These are phyloP conservation scores for Suillus discolor DNA, from an alignment of 768 basidiomycete species.

Conservation along the genomic window DNA sequence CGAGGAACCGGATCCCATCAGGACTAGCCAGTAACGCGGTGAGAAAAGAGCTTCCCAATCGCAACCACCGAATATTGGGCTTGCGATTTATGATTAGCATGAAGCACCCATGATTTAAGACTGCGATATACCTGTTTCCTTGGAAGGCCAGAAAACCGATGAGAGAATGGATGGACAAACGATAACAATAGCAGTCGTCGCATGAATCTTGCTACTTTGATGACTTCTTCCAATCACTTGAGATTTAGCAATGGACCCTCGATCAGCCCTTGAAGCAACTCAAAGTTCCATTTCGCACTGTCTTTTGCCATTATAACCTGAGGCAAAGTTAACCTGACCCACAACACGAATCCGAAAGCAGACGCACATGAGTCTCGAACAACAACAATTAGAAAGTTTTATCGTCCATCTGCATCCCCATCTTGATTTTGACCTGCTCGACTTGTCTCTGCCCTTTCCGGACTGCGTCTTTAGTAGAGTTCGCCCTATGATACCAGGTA, in stretches of 20 bases:
- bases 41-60: constrained; percentile 77
- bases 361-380: constrained; percentile 79
- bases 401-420: constrained; percentile 95
- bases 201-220: constrained; percentile 86
- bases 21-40: constrained; percentile 80
- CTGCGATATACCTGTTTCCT: constrained; percentile 55
- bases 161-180: constrained; percentile 91
- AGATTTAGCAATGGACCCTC: constrained; percentile 93
- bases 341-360: not conserved
- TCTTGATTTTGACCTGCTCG: constrained; percentile 86
- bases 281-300: constrained; percentile 90
- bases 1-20: constrained; percentile 83
- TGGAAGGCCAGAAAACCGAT: constrained; percentile 83
- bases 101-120: constrained; percentile 11
- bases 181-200: constrained; percentile 82
- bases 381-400: constrained; percentile 82
- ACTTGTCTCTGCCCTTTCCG: constrained; percentile 88
- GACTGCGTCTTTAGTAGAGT: constrained; percentile 83
- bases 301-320: constrained; percentile 89
- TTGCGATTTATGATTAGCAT: constrained; percentile 31
- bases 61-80: constrained; percentile 84
- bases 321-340: constrained; percentile 4
- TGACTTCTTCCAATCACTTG: constrained; percentile 92
- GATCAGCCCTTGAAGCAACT: constrained; percentile 82
- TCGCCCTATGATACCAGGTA: constrained; percentile 50